Conservation (phyloP, 83 land plant genomes). For the Thuja plicata region DNA sequence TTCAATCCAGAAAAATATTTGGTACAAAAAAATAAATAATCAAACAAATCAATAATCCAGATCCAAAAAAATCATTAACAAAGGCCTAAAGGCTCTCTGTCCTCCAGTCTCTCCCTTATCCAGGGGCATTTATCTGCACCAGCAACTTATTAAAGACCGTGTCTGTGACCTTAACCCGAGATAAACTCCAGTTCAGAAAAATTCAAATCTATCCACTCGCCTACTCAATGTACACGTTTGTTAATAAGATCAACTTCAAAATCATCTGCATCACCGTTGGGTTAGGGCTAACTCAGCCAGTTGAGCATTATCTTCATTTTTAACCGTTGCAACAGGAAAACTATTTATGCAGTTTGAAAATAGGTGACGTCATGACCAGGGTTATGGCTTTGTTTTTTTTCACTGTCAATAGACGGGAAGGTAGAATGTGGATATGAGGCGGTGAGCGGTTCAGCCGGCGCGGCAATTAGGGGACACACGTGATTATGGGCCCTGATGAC, state of each 20-base stretch:
- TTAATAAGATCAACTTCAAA: not conserved
- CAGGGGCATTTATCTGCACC: not conserved
- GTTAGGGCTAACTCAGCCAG: not conserved
- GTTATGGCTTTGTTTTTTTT: not conserved
- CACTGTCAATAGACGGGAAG: not conserved
- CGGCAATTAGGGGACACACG: not conserved
- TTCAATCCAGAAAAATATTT: not conserved
- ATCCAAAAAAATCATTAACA: not conserved
- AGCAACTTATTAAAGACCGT: not conserved
- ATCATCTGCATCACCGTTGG: not conserved
- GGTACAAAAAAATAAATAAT: not conserved
- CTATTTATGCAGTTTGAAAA: not conserved
- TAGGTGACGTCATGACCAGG: not conserved
- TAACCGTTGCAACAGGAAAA: not conserved
- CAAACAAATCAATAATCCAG: not conserved
- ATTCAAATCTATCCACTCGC: not conserved
- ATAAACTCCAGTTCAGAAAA: not conserved
- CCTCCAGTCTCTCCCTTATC: not conserved
- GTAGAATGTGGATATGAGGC: not conserved
- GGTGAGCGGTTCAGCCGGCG: constrained; percentile 10
- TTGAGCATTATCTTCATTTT: not conserved
- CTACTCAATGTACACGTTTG: not conserved
- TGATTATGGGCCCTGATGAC: not conserved
- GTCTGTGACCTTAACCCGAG: not conserved
- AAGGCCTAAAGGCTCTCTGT: not conserved